Base-by-base conservation (phyloP, 495 filamentous ascomycete genomes). In the Penicillium odoratum region DNA sequence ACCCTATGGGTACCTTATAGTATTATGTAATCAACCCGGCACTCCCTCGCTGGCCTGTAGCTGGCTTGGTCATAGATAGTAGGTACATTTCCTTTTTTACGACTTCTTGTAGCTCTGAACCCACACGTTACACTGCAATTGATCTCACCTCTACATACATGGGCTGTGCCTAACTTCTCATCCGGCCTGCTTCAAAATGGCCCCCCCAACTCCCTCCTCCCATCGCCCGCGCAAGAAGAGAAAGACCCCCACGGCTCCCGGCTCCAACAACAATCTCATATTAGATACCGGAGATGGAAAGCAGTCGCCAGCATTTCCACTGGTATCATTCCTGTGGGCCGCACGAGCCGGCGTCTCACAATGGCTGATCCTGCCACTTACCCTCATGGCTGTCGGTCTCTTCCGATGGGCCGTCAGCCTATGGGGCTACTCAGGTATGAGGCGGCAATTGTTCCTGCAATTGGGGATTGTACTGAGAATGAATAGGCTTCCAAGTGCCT, bases 291-390 rank as follows among this genome's bases (percentile, higher is more conserved):
- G 70, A 56, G 56, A 78, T 68, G 62, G 73, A 52, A 63, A 70
- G 61, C 42, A 79, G 59, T 58, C 75, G 51, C 75, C 86, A 34
- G 81, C 88, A 4, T 98, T 97, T 65, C 94, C 94, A 4, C 81
- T 98, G 7, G 93, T 90, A 18, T 88, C 91, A 18, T 90, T 98
- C 64, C 82, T 98, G 31, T 97, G 94, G 90, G 91, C 93, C 40
- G 89, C 92, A 26, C 84, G 91, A 34, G 87, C 87, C 54, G 83
- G 84, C 10, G 83, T 88, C 16, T 96, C 93, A 26, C 90, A 94
- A 92, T 98, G 94, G 95, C 83, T 96, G 58, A 81, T 91, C 13
- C 76, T 98, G 13, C 92, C 94, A 0, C 73, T 94, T 55, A 87
- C 95, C 5, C 74, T 98, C 31, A 97, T 97, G 90, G 82, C 81